Conservation (phyloP, 2,329 filamentous ascomycete species). For the Karstenula rhodostoma region DNA sequence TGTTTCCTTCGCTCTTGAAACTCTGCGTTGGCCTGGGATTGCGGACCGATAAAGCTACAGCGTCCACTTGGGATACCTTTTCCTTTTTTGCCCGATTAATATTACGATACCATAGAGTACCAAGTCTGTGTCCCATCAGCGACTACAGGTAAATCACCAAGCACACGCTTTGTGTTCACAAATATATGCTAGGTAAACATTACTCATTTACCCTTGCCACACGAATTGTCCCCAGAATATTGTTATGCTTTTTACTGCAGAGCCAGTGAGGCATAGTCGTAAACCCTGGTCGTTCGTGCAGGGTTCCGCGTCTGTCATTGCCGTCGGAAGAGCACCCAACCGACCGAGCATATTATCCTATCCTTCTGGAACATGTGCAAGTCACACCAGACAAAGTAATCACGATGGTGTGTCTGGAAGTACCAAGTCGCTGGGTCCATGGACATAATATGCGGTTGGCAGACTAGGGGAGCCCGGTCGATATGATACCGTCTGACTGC, state of each 20-base stretch:
- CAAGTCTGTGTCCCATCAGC: neutral
- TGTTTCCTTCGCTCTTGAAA: neutral
- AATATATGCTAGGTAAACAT: neutral
- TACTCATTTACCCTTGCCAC: neutral
- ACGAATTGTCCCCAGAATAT: neutral
- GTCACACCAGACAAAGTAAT: conserved; percentile 6
- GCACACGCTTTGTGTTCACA: neutral
- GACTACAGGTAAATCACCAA: neutral
- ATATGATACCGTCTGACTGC: conserved; percentile 24
- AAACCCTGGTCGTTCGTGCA: neutral
- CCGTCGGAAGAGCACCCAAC: neutral
- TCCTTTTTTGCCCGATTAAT: conserved; percentile 1
- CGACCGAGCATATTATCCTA: conserved; percentile 3
- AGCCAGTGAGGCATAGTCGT: neutral
- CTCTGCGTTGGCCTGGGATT: conserved; percentile 14
- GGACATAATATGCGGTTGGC: conserved; percentile 14
- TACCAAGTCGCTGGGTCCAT: conserved; percentile 14
- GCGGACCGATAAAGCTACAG: conserved; percentile 16
- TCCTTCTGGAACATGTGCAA: conserved; percentile 11
- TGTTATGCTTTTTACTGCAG: neutral
- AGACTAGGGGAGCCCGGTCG: conserved; percentile 4
- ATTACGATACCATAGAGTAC: conserved; percentile 11
- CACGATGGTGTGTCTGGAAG: conserved; percentile 4
- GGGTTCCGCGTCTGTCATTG: neutral
- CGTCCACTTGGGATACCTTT: neutral